These are phyloP conservation scores for Porcisia hertigi DNA, from an alignment of 208 protist genomes.

Conservation along the genomic window DNA sequence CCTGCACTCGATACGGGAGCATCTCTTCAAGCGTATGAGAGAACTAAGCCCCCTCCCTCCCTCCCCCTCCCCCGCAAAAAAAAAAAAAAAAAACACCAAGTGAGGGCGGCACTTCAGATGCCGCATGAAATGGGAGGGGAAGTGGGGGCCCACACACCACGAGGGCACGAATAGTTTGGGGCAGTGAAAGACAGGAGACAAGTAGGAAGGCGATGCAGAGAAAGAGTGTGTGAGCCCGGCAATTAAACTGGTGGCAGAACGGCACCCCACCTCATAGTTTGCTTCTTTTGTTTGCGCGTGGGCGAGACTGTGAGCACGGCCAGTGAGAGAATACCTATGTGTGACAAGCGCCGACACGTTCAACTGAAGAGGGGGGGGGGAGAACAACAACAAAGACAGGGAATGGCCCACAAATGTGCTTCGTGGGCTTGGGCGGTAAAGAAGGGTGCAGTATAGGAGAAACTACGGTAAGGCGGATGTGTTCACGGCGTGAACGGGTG, in stretches of 20 bases:
- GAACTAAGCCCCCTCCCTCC: background rate
- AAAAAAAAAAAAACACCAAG: background rate
- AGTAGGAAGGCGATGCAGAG: background rate
- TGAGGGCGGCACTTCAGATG: background rate
- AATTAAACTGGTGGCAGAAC: background rate
- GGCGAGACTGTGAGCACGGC: background rate
- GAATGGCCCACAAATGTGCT: too few species aligned
- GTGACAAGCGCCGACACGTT: too few species aligned
- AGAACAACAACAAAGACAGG: too few species aligned
- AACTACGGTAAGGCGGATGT: too few species aligned
- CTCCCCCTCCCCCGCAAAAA: too few species aligned
- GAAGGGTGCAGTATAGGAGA: too few species aligned
- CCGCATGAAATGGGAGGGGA: background rate
- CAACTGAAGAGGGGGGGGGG: too few species aligned
- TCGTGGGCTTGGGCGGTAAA: too few species aligned
- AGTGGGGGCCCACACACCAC: background rate
- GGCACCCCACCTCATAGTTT: background rate
- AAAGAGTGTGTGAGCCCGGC: background rate
- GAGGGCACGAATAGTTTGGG: too few species aligned
- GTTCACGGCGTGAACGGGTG: too few species aligned
- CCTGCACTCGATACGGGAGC: conserved; percentile 15
- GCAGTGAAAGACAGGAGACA: background rate
- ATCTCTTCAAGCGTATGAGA: background rate
- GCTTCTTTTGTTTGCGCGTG: background rate
- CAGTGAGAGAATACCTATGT: background rate